Evolutionary conservation across 768 basidiomycete genomes (phyloP).

Genomic region (Mycena vitilis): DNA sequence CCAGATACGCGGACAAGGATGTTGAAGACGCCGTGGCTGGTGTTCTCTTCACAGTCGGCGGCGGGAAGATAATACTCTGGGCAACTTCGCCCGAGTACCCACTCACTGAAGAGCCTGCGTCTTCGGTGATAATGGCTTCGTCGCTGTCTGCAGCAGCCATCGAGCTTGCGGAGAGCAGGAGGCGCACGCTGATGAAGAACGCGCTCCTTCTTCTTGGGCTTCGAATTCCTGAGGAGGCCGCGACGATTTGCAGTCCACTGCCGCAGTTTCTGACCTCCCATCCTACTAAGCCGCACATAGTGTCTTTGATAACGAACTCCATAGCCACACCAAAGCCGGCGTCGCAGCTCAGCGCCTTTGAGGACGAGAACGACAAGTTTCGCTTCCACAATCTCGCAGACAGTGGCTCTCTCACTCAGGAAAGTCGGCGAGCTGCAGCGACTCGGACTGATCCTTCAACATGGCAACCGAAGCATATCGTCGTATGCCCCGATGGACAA

Average conservation of each 20-base stretch:
- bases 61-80: slow-evolving; percentile 68
- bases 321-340: slow-evolving; percentile 47
- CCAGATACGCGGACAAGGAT: slow-evolving; percentile 41
- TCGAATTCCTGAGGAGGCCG: slow-evolving; percentile 54
- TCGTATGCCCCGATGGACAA: slow-evolving; percentile 59
- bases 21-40: slow-evolving; percentile 46
- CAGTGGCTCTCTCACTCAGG: slow-evolving; percentile 44
- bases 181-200: slow-evolving; percentile 43
- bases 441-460: slow-evolving; percentile 45
- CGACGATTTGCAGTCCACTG: slow-evolving; percentile 54
- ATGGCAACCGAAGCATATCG: slow-evolving; percentile 64
- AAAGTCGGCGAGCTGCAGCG: slow-evolving; percentile 35
- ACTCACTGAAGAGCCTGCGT: slow-evolving; percentile 50
- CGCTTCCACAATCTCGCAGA: slow-evolving; percentile 60
- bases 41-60: slow-evolving; percentile 48
- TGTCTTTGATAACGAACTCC: slow-evolving; percentile 53
- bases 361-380: slow-evolving; percentile 81
- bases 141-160: slow-evolving; percentile 32
- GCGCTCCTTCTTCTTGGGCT: slow-evolving; percentile 51
- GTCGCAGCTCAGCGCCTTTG: slow-evolving; percentile 52
- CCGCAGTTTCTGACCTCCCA: slow-evolving; percentile 71
- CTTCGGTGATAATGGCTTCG: slow-evolving; percentile 37
- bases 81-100: slow-evolving; percentile 70
- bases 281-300: slow-evolving; percentile 53
- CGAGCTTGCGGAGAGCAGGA: slow-evolving; percentile 39